Evolutionary conservation across 73 alveolate species (phyloP).

Genomic region (Paraurostyla sp.): DNA sequence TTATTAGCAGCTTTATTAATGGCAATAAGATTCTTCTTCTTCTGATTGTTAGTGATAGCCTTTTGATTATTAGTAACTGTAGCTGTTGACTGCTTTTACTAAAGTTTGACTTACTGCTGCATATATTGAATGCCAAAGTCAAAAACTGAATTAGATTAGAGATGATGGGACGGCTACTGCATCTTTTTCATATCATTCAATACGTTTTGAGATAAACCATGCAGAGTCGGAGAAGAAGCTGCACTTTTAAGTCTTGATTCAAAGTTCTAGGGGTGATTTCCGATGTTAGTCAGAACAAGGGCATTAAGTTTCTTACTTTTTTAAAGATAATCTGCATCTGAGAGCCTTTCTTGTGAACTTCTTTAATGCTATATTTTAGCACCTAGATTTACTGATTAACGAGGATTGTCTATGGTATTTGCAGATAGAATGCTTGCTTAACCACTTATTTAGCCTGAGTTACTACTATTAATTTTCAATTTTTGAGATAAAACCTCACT

Average conservation of each 20-base stretch:
- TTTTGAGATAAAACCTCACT: too few relatives aligned
- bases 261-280: neutral
- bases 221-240: constrained; percentile 57
- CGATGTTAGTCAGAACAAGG: neutral
- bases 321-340: neutral
- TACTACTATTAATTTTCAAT: too few relatives aligned
- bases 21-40: constrained; percentile 18
- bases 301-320: neutral
- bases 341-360: constrained; percentile 1
- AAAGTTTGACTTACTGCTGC: neutral
- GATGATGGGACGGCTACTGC: neutral
- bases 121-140: neutral
- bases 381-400: too few relatives aligned
- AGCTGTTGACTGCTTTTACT: neutral
- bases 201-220: neutral
- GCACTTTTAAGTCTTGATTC: constrained; percentile 12
- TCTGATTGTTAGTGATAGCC: neutral
- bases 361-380: too few relatives aligned
- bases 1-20: too few relatives aligned
- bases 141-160: constrained; percentile 8
- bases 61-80: neutral
- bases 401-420: too few relatives aligned
- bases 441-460: too few relatives aligned
- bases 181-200: neutral
- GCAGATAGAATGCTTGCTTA: too few relatives aligned